These are phyloP conservation scores for Diaporthe vaccinii DNA, from an alignment of 2,329 filamentous ascomycete genomes.

Conservation along the genomic window DNA sequence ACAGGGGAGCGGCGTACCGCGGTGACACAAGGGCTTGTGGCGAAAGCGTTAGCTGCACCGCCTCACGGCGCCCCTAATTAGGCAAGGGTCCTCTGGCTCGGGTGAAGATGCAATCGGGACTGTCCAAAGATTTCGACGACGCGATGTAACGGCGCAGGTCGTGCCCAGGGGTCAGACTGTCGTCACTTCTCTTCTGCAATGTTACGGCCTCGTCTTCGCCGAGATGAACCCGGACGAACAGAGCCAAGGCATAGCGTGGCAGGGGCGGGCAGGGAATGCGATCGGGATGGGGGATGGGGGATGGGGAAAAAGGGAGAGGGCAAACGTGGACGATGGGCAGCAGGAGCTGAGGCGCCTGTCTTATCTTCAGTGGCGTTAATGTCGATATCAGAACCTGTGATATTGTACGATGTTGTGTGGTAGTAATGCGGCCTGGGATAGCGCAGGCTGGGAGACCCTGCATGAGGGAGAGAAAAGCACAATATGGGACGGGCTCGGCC, in stretches of 20 bases:
- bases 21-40: constrained; percentile 9
- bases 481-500: constrained; percentile 18
- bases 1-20: not conserved
- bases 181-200: constrained; percentile 22
- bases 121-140: not conserved
- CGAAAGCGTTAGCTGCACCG: constrained; percentile 34
- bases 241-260: constrained; percentile 17
- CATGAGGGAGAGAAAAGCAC: constrained; percentile 1
- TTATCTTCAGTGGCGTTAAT: constrained; percentile 19
- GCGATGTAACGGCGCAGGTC: constrained; percentile 34
- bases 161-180: constrained; percentile 20
- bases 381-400: constrained; percentile 12
- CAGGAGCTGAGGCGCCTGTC: constrained; percentile 10
- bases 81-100: constrained; percentile 10
- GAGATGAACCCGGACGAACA: constrained; percentile 31
- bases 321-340: no score
- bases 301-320: not conserved
- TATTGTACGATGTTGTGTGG: constrained; percentile 16
- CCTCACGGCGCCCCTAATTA: constrained; percentile 30
- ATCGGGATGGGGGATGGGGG: not conserved
- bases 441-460: constrained; percentile 19
- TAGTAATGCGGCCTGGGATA: constrained; percentile 14
- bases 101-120: constrained; percentile 26
- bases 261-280: not conserved
- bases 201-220: constrained; percentile 22